Evolutionary conservation across 2,329 filamentous ascomycete species (phyloP), one percentile per base, ranked within the genome.

Genomic region (Phaeoacremonium minimum): DNA sequence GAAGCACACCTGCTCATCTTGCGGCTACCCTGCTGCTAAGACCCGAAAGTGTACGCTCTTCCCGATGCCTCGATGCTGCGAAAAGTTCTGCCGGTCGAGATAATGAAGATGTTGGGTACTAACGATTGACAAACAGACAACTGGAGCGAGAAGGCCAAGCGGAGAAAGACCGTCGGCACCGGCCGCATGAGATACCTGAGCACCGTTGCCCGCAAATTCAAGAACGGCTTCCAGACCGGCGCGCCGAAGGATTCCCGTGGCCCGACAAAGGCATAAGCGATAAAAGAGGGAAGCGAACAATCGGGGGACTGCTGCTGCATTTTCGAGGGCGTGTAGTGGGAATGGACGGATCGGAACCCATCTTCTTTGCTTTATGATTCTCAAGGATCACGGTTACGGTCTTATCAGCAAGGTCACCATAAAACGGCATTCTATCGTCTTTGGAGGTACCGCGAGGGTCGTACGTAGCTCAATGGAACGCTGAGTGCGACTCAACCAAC

Each of bases 71-170:
- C 31, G 9, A 29, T 26, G 22, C 15, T 18, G 30, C 22, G 11
- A 37, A 15, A 14, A 22, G 13, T 18, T n/a, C n/a, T n/a, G n/a
- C n/a, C n/a, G n/a, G n/a, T n/a, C n/a, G n/a, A n/a, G n/a, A n/a
- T n/a, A n/a, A n/a, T n/a, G n/a, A n/a, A n/a, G n/a, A n/a, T n/a
- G n/a, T n/a, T n/a, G n/a, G n/a, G n/a, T n/a, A n/a, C n/a, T n/a
- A n/a, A n/a, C n/a, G n/a, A n/a, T n/a, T n/a, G 42, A 33, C 18
- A 36, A 32, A 66, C 65, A 97, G 91, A 84, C 85, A 96, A 98
- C 87, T 98, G 93, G 93, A 82, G 87, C 71, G 91, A 97, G 83
- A 98, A 98, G 87, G 91, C 90, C 61, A 97, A 97, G 88, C 81
- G 93, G 72, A 94, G 93, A 85, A 97, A 96, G 90, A 96, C 91